Conservation (phyloP, 345 rosid genomes). For the Carallia brachiata region DNA sequence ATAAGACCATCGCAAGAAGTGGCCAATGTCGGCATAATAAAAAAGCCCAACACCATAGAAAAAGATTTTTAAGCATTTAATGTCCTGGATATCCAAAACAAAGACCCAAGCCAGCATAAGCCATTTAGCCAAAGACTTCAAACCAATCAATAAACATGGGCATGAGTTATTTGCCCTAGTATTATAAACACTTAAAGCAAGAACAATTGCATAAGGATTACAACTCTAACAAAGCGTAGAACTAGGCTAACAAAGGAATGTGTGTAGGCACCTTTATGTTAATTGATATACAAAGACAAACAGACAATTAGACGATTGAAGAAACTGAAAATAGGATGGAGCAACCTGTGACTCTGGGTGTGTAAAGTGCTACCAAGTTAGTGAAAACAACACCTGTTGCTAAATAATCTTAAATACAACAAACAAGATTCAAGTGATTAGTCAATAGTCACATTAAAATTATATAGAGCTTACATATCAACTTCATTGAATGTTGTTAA, state of each 20-base stretch:
- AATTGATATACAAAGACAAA: neutral
- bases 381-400: neutral
- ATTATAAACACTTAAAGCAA: neutral
- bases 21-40: neutral
- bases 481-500: constrained; percentile 93
- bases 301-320: neutral
- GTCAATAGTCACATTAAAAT: neutral
- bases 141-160: neutral
- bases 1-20: neutral
- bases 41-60: too few species aligned
- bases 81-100: too few species aligned
- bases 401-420: neutral
- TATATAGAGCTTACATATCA: constrained; percentile 58
- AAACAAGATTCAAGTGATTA: neutral
- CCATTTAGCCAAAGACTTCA: neutral
- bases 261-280: neutral
- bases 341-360: neutral
- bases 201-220: neutral
- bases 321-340: neutral
- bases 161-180: neutral
- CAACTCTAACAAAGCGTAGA: neutral
- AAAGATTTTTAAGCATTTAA: neutral
- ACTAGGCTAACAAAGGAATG: neutral
- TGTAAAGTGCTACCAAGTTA: neutral
- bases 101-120: neutral